Evolutionary conservation across 139 green algal species (phyloP), one percentile per base, ranked within the genome.

Genomic region (Astrephomene gubernaculifera): DNA sequence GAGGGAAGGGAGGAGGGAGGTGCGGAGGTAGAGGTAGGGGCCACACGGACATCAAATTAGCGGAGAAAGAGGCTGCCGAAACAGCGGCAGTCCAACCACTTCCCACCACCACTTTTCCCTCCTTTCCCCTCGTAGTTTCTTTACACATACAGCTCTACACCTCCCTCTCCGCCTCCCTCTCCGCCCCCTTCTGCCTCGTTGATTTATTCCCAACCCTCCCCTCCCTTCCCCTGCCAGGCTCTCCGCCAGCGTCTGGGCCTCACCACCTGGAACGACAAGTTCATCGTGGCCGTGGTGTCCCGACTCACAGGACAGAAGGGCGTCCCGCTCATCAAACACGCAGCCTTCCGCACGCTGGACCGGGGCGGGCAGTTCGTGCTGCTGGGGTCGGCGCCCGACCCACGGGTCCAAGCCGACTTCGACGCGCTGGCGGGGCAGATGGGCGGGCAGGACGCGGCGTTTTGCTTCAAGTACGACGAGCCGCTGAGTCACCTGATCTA

Each of bases 241-340:
- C 91, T 98, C 84, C 89, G 94, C 8, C 52, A 94, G 85, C 87
- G 94, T 3, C 27, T 97, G 12, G 89, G 89, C 80, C 70, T 98
- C n/a, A 92, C 73, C 25, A 73, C 80, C 70, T 93, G 87, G 70
- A 87, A 95, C 25, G 92, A 95, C 83, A 91, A 91, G 73, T 74
- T 89, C 52, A 89, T 94, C 52, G 92, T 95, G 64, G 95, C 94
- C 0, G 81, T 98, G 36, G 89, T 98, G 17, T 94, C 90, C 1
- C 92, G 96, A 1, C 89, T 98, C 41, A 98, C 96, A 5, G 88
- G 85, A 12, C 96, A 99, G 91, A 99, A 99, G 89, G 96, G 97
- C 68, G 97, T 98, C 44, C 94, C 98, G 86, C 94, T 99, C 29
- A 99, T 99, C 93, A 97, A 98, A 79, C 96, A 98, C 85, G 92